A percentile compares a stretch with the other conserved stretches of the same genome.
These are phyloP conservation scores for Penicillium coffeae DNA, from an alignment of 495 filamentous ascomycete species.

Conservation along the genomic window DNA sequence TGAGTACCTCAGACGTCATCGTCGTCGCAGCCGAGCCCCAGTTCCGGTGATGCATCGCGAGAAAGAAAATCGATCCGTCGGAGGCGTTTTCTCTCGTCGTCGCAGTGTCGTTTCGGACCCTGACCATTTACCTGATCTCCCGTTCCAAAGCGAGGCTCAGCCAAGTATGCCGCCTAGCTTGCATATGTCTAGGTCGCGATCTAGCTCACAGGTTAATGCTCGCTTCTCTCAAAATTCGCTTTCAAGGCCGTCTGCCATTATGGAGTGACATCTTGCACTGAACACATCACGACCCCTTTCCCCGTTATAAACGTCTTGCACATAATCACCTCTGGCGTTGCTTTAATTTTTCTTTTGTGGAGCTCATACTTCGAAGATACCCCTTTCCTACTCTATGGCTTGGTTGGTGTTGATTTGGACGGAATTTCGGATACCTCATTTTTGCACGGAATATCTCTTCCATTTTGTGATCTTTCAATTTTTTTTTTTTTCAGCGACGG, in stretches of 20 bases:
- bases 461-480: background rate
- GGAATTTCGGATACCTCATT: background rate
- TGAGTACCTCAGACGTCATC: slow-evolving; percentile 39
- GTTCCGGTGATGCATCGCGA: slow-evolving; percentile 22
- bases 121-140: slow-evolving; percentile 28
- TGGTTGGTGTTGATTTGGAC: background rate
- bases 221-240: background rate
- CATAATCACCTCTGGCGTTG: too few species aligned
- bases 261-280: background rate
- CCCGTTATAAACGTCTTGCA: background rate
- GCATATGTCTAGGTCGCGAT: slow-evolving; percentile 2
- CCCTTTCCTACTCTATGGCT: background rate
- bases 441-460: background rate
- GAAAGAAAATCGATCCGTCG: slow-evolving; percentile 32
- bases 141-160: slow-evolving; percentile 17
- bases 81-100: slow-evolving; percentile 37
- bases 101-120: slow-evolving; percentile 33
- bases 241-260: background rate
- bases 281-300: too few species aligned
- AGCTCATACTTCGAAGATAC: background rate
- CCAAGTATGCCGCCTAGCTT: background rate
- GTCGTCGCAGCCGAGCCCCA: slow-evolving; percentile 20
- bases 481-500: slow-evolving; percentile 1
- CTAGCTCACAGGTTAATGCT: slow-evolving; percentile 1
- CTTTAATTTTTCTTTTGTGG: too few species aligned